Percentiles rank a stretch among this genome's conserved stretches.
Evolutionary conservation across 345 rosid genomes (phyloP).

Genomic region (Cardamine chenopodiifolia): DNA sequence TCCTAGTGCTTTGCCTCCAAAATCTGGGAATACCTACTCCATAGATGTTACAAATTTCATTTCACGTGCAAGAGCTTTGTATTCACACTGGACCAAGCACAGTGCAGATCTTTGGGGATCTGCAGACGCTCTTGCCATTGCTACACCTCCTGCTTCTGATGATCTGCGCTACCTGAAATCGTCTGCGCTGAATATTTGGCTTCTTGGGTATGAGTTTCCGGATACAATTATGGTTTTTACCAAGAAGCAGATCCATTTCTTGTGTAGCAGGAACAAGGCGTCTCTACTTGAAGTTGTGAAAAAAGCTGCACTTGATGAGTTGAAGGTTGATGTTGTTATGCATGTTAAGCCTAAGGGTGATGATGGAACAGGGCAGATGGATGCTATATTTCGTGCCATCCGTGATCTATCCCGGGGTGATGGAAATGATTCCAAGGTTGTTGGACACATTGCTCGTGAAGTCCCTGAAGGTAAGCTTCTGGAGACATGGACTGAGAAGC

Average conservation of each 20-base stretch:
- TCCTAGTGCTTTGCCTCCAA: slow-evolving; percentile 48
- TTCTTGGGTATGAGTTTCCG: slow-evolving; percentile 92
- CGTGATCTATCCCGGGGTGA: slow-evolving; percentile 50
- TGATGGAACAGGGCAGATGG: slow-evolving; percentile 72
- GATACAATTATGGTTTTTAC: slow-evolving; percentile 89
- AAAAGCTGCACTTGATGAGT: slow-evolving; percentile 61
- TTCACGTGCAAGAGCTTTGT: slow-evolving; percentile 63
- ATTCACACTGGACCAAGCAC: slow-evolving; percentile 66
- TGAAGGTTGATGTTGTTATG: slow-evolving; percentile 63
- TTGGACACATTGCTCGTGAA: slow-evolving; percentile 79
- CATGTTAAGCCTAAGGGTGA: slow-evolving; percentile 74
- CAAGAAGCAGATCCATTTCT: slow-evolving; percentile 73
- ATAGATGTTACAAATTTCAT: slow-evolving; percentile 63
- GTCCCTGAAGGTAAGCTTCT: slow-evolving; percentile 84
- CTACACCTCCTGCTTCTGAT: slow-evolving; percentile 84
- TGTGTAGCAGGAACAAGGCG: slow-evolving; percentile 80
- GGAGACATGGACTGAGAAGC: slow-evolving; percentile 76
- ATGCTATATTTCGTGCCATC: slow-evolving; percentile 62
- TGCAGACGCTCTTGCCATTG: slow-evolving; percentile 64
- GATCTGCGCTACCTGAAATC: slow-evolving; percentile 87
- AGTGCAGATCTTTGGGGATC: slow-evolving; percentile 69
- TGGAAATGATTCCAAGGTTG: slow-evolving; percentile 51
- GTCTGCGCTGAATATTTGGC: slow-evolving; percentile 86
- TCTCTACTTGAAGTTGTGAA: slow-evolving; percentile 72
- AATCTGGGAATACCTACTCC: slow-evolving; percentile 50